Evolutionary conservation across 768 basidiomycete species (phyloP).

Genomic region (Auriscalpium microsporum): DNA sequence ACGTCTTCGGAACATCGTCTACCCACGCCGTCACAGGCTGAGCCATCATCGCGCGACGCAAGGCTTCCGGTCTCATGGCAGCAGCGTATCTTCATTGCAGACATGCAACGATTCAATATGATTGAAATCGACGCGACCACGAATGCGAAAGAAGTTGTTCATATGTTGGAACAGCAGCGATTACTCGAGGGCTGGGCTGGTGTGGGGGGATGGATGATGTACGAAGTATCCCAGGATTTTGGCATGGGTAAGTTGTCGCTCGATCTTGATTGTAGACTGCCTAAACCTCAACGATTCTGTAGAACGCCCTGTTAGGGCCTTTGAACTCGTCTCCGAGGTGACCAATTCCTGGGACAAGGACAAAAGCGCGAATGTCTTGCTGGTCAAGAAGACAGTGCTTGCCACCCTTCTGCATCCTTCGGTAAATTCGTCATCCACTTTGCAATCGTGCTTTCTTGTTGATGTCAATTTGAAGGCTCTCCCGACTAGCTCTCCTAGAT

Average conservation of each 20-base stretch:
- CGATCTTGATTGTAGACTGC: neutral
- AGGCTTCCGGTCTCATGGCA: conserved; percentile 31
- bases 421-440: conserved; percentile 29
- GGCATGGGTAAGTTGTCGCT: conserved; percentile 72
- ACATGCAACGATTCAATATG: conserved; percentile 66
- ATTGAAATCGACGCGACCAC: conserved; percentile 64
- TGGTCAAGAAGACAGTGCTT: conserved; percentile 68
- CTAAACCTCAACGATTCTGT: conserved; percentile 1
- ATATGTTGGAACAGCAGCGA: conserved; percentile 56
- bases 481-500: conserved; percentile 35
- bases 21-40: conserved; percentile 24
- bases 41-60: conserved; percentile 4
- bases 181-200: conserved; percentile 52
- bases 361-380: conserved; percentile 69
- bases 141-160: conserved; percentile 65
- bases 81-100: conserved; percentile 71
- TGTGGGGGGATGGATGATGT: conserved; percentile 79
- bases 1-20: conserved; percentile 13
- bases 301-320: conserved; percentile 89
- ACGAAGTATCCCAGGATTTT: conserved; percentile 83
- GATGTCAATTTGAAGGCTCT: conserved; percentile 36
- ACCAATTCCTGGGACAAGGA: conserved; percentile 85
- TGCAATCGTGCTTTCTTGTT: conserved; percentile 6
- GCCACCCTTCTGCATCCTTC: conserved; percentile 49
- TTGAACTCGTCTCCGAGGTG: conserved; percentile 73